Base-by-base conservation (phyloP, 164 flowering plant genomes). In the Magnolia sinica region DNA sequence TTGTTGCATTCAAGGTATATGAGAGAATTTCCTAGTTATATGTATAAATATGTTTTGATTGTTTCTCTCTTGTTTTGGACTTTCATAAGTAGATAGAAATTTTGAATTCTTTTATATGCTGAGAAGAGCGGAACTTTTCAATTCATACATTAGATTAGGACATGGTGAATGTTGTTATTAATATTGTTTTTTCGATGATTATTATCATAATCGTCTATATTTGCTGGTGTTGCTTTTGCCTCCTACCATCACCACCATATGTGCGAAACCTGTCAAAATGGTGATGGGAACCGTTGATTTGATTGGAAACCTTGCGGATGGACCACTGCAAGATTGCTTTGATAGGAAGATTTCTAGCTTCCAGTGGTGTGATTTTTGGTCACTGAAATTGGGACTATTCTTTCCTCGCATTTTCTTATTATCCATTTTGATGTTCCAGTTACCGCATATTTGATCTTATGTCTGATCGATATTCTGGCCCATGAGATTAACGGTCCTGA, bases 1-100 rank as follows among this genome's bases (percentile, higher is more conserved):
- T 88, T 81, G 95, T 88, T 22, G 98, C 96, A 67, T 95, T 95
- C 81, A 95, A 93, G 98, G 98, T 93, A 84, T 37, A 29, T 37
- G 45, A 37, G 45, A 37, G 45, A 37, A 37, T 37, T 37, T 4
- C 45, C 0, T 4, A 3, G 45, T 3, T 37, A 37, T 37, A 37
- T 37, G 45, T 37, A 37, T 37, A 37, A 37, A 37, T 37, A 37
- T 37, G 45, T 37, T 37, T 37, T 37, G 6, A 5, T 3, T 37
- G 4, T 3, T 37, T 37, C 45, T 37, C 45, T 37, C 45, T 37
- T 37, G 4, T 37, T 37, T 37, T 37, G 7, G 45, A 37, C 45
- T 37, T 37, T 37, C 45, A 37, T 37, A 19, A 59, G 64, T 59
- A 59, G 64, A 59, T 59, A 37, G 45, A 37, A 37, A 37, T 1